Conservation (phyloP, 306 rosid species). For the Prunus fruticosa region DNA sequence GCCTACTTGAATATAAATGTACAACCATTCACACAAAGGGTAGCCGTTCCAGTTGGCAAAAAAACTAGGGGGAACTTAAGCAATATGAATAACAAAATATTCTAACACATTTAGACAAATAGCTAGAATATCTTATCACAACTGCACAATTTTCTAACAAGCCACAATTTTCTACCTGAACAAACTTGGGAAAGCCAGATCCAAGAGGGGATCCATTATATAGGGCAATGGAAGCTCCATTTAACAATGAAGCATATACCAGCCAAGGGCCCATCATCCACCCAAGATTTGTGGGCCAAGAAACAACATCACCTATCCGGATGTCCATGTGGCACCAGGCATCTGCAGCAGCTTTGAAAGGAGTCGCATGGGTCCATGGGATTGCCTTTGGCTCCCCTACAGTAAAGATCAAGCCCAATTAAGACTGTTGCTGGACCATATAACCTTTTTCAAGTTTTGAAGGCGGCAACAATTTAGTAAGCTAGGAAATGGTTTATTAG, state of each 20-base stretch:
- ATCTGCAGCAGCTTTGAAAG: slow-evolving; percentile 93
- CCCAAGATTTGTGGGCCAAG: slow-evolving; percentile 98
- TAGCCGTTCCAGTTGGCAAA: not conserved
- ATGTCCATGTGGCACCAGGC: slow-evolving; percentile 95
- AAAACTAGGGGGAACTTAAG: not conserved
- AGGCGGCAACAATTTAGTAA: not conserved
- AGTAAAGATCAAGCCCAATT: slow-evolving; percentile 26
- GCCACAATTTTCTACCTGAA: slow-evolving; percentile 50
- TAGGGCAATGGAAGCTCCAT: slow-evolving; percentile 90
- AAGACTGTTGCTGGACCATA: slow-evolving; percentile 18
- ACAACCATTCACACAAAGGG: not conserved
- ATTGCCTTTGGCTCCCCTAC: slow-evolving; percentile 96
- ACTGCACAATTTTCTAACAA: slow-evolving; percentile 8
- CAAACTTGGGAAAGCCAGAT: slow-evolving; percentile 80
- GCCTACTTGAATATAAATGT: not conserved
- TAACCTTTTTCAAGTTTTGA: not conserved
- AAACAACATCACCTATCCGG: slow-evolving; percentile 72
- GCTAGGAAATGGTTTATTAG: too few relatives aligned
- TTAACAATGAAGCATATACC: slow-evolving; percentile 83
- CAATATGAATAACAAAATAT: not conserved
- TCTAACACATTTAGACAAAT: not conserved
- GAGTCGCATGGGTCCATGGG: slow-evolving; percentile 86
- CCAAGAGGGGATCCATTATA: slow-evolving; percentile 91
- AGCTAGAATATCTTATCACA: not conserved
- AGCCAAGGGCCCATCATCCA: slow-evolving; percentile 99